These are phyloP conservation scores for Xylaria sp. DNA, from an alignment of 2,329 filamentous ascomycete genomes.

Conservation along the genomic window DNA sequence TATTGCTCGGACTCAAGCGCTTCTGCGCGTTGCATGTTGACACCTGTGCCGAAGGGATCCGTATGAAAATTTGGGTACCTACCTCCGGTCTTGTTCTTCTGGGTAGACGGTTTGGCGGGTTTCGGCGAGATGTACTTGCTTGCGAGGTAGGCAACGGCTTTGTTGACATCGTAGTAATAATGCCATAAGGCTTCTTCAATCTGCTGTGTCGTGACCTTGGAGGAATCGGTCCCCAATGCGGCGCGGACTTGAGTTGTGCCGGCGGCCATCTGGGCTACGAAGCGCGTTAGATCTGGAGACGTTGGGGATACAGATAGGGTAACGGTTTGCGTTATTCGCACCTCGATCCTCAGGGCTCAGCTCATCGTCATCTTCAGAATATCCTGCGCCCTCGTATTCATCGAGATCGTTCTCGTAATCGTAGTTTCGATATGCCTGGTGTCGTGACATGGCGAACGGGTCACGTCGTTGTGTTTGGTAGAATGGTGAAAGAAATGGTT, in stretches of 20 bases:
- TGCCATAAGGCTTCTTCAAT: slow-evolving; percentile 94
- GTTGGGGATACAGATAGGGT: not conserved
- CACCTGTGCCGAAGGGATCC: slow-evolving; percentile 28
- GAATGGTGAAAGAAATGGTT: not conserved
- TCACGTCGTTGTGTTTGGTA: not conserved
- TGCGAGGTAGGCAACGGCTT: slow-evolving; percentile 82
- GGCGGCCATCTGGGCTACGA: slow-evolving; percentile 62
- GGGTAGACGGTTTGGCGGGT: slow-evolving; percentile 51
- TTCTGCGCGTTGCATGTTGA: slow-evolving; percentile 22
- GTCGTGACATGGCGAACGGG: slow-evolving; percentile 55
- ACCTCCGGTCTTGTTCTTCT: slow-evolving; percentile 57
- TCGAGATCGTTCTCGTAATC: slow-evolving; percentile 63
- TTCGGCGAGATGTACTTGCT: slow-evolving; percentile 67
- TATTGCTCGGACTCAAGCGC: slow-evolving; percentile 2
- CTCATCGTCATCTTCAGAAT: slow-evolving; percentile 57
- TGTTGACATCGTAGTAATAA: slow-evolving; percentile 93
- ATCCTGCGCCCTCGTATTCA: slow-evolving; percentile 59
- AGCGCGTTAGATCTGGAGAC: slow-evolving; percentile 26
- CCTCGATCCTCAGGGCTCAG: slow-evolving; percentile 52
- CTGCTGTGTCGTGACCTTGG: slow-evolving; percentile 68
- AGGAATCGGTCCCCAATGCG: slow-evolving; percentile 68
- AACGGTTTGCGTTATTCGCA: slow-evolving; percentile 23
- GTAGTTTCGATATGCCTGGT: slow-evolving; percentile 59
- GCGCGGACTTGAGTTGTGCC: slow-evolving; percentile 74
- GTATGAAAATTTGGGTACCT: slow-evolving; percentile 49